A percentile compares a stretch with the other conserved stretches of the same genome.
These are phyloP conservation scores for Candolleomyces aberdarensis DNA, from an alignment of 768 basidiomycete species.

Conservation along the genomic window DNA sequence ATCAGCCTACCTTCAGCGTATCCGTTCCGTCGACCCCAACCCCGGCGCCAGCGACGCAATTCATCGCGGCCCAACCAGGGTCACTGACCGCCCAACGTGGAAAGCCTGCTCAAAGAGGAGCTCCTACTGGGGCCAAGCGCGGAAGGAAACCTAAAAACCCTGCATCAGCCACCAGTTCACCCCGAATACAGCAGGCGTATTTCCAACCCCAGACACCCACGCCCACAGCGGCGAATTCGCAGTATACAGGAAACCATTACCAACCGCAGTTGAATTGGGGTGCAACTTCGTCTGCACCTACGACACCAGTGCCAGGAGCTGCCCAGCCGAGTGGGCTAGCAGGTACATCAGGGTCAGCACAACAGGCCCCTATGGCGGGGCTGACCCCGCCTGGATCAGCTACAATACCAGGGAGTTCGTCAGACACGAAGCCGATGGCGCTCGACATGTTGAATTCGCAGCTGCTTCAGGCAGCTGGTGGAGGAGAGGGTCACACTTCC, in stretches of 20 bases:
- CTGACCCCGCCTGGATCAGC: not conserved
- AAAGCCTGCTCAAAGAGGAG: not conserved
- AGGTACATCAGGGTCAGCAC: not conserved
- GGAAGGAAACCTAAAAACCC: conserved; percentile 44
- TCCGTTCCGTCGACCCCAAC: not conserved
- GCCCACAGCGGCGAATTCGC: not conserved
- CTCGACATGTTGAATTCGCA: too few relatives aligned
- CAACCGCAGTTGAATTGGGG: not conserved
- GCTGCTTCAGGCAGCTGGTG: too few relatives aligned
- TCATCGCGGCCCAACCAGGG: not conserved
- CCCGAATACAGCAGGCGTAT: conserved; percentile 16
- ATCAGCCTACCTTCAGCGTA: not conserved
- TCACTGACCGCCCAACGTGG: not conserved
- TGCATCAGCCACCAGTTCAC: conserved; percentile 23
- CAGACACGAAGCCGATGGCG: not conserved
- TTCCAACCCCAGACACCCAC: not conserved
- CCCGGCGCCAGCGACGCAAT: not conserved
- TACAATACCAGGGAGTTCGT: not conserved
- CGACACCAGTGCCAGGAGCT: not conserved
- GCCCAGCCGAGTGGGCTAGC: not conserved
- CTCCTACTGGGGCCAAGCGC: conserved; percentile 36
- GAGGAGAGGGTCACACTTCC: too few relatives aligned
- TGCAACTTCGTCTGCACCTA: not conserved
- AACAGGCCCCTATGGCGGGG: not conserved
- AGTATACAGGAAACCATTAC: conserved; percentile 4